Evolutionary conservation across 331 rosid species (phyloP).

Genomic region (Malus hybrid): DNA sequence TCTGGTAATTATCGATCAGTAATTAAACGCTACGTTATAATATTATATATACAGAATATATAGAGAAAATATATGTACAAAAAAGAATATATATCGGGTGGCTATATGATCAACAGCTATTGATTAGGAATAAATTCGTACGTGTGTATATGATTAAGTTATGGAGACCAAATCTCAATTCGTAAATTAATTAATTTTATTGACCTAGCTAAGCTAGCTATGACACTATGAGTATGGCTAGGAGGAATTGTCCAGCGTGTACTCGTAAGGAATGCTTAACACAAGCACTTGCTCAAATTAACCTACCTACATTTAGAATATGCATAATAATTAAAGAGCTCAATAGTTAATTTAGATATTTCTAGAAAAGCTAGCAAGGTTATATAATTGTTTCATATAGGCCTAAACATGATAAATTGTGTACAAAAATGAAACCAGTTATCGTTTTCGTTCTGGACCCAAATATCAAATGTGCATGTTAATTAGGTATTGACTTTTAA

Average conservation of each 20-base stretch:
- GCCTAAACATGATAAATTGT: no score
- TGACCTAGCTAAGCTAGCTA: neutral
- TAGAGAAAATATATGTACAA: slow-evolving; percentile 2
- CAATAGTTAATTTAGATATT: neutral
- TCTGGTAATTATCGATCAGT: slow-evolving; percentile 5
- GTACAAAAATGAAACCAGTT: no score
- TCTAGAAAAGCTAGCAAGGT: no score
- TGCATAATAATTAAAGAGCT: neutral
- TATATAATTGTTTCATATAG: no score
- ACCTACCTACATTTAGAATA: neutral
- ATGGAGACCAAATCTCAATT: slow-evolving; percentile 1
- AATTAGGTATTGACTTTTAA: neutral
- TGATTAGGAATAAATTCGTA: slow-evolving; percentile 27
- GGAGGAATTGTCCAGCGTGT: no score
- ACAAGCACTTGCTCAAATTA: neutral
- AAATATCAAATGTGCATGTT: neutral
- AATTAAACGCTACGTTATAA: slow-evolving; percentile 15
- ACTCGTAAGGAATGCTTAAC: neutral
- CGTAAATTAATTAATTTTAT: neutral
- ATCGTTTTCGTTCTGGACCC: no score
- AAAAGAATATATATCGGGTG: slow-evolving; percentile 4
- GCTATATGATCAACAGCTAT: slow-evolving; percentile 27
- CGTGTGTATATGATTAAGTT: neutral
- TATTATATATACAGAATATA: no score
- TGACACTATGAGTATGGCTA: neutral